phyloP scores from a whole-genome alignment of 768 basidiomycete genomes.

The Rubroboletus satanas region DNA sequence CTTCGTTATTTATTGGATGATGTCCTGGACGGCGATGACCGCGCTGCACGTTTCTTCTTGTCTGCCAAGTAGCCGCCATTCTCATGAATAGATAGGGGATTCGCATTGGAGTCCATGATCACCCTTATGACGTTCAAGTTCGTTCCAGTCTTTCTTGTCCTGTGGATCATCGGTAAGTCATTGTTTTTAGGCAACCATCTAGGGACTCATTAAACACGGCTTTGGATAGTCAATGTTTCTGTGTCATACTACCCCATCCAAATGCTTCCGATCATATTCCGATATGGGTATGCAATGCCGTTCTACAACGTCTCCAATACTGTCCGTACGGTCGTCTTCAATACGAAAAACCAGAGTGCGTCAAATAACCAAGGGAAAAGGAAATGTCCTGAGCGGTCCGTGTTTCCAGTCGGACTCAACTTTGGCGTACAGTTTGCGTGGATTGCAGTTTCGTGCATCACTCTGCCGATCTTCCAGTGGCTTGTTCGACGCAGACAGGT shows the following conservation, averaged over 20 bases:
- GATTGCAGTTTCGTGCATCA: slow-evolving; percentile 51
- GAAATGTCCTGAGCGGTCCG: neutral
- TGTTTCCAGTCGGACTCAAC: slow-evolving; percentile 51
- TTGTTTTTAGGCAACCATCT: neutral
- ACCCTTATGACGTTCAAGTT: slow-evolving; percentile 51
- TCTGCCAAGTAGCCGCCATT: neutral
- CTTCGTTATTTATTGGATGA: slow-evolving; percentile 66
- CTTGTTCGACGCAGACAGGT: slow-evolving; percentile 29
- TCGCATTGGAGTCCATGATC: slow-evolving; percentile 57
- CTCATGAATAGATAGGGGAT: slow-evolving; percentile 41
- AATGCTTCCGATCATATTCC: slow-evolving; percentile 52
- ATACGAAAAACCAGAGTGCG: slow-evolving; percentile 58
- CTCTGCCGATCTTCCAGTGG: slow-evolving; percentile 51
- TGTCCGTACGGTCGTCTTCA: slow-evolving; percentile 60
- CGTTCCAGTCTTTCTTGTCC: slow-evolving; percentile 57
- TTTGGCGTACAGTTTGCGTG: slow-evolving; percentile 59
- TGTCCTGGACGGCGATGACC: slow-evolving; percentile 55
- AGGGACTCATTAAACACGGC: neutral
- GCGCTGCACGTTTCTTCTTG: slow-evolving; percentile 40
- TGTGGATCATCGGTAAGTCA: slow-evolving; percentile 58
- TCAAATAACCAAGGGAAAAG: slow-evolving; percentile 1
- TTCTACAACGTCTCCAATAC: slow-evolving; percentile 69
- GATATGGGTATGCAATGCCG: slow-evolving; percentile 66
- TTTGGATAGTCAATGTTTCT: slow-evolving; percentile 49
- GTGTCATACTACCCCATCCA: slow-evolving; percentile 56